Evolutionary conservation across 2,329 filamentous ascomycete genomes (phyloP), one percentile per base, ranked within the genome.

Genomic region (Cytospora piceae): DNA sequence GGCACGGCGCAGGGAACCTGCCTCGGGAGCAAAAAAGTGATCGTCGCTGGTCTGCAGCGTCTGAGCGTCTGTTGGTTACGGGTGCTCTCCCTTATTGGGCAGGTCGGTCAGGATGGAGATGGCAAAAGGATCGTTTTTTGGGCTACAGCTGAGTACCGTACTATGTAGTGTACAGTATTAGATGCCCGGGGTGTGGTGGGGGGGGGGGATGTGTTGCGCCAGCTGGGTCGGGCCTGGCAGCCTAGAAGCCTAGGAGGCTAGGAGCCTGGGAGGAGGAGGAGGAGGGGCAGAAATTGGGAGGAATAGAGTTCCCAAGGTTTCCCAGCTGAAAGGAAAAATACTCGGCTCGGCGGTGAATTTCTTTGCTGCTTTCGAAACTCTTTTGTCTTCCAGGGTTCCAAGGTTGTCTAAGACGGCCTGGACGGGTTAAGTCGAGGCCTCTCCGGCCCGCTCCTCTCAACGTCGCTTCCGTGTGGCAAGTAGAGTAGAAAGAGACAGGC

Each of bases 1-100:
- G 61, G 61, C 53, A 63, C 61, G 56, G 61, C 61, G 15, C 53
- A 63, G 61, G 39, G 39, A 39, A 51, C 34, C 34, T 20, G 46
- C n/a, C 46, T 49, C n/a, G 46, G 46, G 29, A 53, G 22, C 52
- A 34, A 52, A 51, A 61, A 54, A 42, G 46, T 49, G 46, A 49
- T 49, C 46, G 46, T 49, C 46, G 24, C 61, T 52, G 53, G 31
- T 27, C 52, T 62, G 60, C 39, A 42, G 39, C n/a, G 46, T 49
- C 46, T 49, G n/a, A 22, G 22, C 46, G 46, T 24, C 15, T 49
- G 46, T 49, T 49, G 46, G 46, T 49, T 49, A 20, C 46, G 46
- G 46, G 39, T 49, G 46, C 46, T 49, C 46, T 49, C 46, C 46
- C 46, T 49, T 49, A 49, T 49, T 49, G 46, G 46, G 46, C 46